Evolutionary conservation across 2,329 filamentous ascomycete genomes (phyloP), one percentile per base, ranked within the genome.

Genomic region (Rhynchosporium graminicola): DNA sequence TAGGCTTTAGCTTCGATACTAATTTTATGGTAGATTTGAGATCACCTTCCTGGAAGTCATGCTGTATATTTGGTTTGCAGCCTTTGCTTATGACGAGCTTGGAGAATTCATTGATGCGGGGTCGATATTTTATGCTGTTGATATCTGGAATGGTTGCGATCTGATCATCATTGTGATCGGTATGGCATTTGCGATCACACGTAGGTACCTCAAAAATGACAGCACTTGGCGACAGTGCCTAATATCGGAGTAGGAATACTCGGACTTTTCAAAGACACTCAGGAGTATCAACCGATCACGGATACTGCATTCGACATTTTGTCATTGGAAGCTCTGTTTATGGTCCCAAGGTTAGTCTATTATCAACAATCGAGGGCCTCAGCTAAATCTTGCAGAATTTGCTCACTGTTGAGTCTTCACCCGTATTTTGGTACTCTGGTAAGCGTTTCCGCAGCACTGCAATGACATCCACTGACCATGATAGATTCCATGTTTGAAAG

Each of bases 241-340:
- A 6, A n/a, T 45, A 43, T 5, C 47, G 68, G 10, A 7, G 12
- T 15, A 90, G 87, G 90, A 55, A 80, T 87, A 33, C 77, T 91
- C 56, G 91, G 91, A 0, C 74, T 94, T 31, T 80, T 80, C 28
- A 83, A 83, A 58, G 75, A 83, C 28, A 85, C 87, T 66, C 75
- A 79, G 9, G 51, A 40, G 2, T 42, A 38, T 13, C 51, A 54
- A 6, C 76, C 80, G 15, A 83, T 91, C n/a, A 89, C 89, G 52
- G 89, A 95, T 64, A 80, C 88, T 3, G 88, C 92, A 0, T 97
- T 97, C 74, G 91, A 97, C 72, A 87, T 97, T n/a, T 80, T 97
- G 28, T 89, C 92, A 0, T 80, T 97, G 13, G 91, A 97, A 75
- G 93, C 92, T 0, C 81, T 97, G 9, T 94, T 97, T 74, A 87